These are phyloP conservation scores for Sideroxylon spinosum DNA, from an alignment of 179 eudicot species.

Conservation along the genomic window DNA sequence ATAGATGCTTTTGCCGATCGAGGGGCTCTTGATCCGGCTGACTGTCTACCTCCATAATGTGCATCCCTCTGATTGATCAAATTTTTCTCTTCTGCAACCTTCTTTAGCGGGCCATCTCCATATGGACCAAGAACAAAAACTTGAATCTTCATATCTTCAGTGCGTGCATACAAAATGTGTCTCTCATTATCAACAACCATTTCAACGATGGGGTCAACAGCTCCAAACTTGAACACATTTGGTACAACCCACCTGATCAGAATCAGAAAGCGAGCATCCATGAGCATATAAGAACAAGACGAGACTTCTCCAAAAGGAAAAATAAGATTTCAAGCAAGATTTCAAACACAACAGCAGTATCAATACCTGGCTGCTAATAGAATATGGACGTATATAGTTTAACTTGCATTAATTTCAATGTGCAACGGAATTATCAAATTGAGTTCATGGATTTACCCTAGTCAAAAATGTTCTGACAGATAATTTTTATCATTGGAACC, in stretches of 20 bases:
- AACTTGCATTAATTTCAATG: background rate
- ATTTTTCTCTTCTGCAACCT: conserved; percentile 89
- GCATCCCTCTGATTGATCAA: conserved; percentile 72
- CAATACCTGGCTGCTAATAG: background rate
- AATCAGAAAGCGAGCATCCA: conserved; percentile 8
- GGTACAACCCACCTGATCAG: conserved; percentile 91
- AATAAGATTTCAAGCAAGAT: background rate
- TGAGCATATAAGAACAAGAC: conserved; percentile 12
- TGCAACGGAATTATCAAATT: background rate
- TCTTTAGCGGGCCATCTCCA: conserved; percentile 84
- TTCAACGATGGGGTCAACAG: conserved; percentile 89
- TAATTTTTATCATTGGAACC: background rate
- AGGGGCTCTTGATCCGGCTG: conserved; percentile 61
- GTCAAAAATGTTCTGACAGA: background rate
- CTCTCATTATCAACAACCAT: conserved; percentile 97
- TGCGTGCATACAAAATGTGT: conserved; percentile 83
- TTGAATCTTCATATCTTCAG: conserved; percentile 93
- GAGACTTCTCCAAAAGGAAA: background rate
- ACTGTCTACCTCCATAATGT: conserved; percentile 60
- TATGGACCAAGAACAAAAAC: conserved; percentile 66
- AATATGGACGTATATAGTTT: background rate
- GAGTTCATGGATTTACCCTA: background rate
- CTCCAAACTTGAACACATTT: conserved; percentile 93
- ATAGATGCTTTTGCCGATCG: conserved; percentile 74
- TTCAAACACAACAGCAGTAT: background rate